A percentile compares a stretch with the other conserved stretches of the same genome.
phyloP scores from a whole-genome alignment of 306 rosid species.

The Rosa persica region DNA sequence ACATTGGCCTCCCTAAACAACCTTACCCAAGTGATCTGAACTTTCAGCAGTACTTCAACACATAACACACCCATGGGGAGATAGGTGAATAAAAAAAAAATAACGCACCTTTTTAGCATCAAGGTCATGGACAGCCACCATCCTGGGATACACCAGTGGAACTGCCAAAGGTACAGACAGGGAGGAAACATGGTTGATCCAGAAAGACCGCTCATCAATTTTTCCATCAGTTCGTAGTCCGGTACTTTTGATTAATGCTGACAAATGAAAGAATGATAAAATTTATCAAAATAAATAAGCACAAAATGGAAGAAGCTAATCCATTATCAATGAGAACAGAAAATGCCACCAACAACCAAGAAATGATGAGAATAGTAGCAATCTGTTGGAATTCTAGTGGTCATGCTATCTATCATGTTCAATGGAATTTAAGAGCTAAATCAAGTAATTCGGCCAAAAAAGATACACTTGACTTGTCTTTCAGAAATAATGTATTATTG shows the following conservation, averaged over 20 bases:
- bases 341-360: neutral
- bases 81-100: neutral
- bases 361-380: neutral
- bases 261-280: conserved; percentile 29
- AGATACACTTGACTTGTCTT: neutral
- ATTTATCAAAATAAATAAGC: conserved; percentile 19
- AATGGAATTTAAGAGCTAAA: neutral
- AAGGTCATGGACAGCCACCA: conserved; percentile 81
- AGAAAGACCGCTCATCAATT: conserved; percentile 86
- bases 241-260: conserved; percentile 85
- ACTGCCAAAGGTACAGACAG: conserved; percentile 82
- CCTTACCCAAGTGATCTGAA: neutral
- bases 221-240: conserved; percentile 85
- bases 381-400: neutral
- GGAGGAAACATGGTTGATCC: conserved; percentile 81
- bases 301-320: neutral
- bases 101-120: conserved; percentile 59
- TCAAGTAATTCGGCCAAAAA: neutral
- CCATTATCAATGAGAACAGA: neutral
- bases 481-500: neutral
- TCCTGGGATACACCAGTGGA: conserved; percentile 94
- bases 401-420: too few species aligned
- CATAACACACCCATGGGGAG: neutral
- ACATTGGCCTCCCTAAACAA: neutral
- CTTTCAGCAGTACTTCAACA: neutral